Base-by-base conservation (phyloP, 2,329 filamentous ascomycete species). In the Diplodia scrobiculata region DNA sequence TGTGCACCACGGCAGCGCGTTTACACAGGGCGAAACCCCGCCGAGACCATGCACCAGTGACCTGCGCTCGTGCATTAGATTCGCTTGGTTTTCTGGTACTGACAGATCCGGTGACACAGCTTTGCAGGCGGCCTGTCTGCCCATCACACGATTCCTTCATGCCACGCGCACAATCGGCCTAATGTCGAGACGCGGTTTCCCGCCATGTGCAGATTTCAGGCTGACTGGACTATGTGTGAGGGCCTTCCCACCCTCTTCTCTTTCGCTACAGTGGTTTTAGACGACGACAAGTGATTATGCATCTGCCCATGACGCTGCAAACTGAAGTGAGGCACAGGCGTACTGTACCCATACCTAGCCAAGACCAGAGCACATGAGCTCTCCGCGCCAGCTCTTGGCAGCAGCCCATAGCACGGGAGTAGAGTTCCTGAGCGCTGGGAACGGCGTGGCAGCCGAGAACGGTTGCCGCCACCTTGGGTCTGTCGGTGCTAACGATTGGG, bases 371-470 rank as follows among this genome's bases (percentile, higher is more conserved):
- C n/a, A 21, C 34, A 36, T 34, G 29, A 34, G 14, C 25, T 32
- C 51, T 34, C 27, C 2, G 17, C 17, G 2, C 9, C 32, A 21
- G 32, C 32, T 38, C 52, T 54, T 54, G 52, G 52, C 52, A 34
- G 17, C 34, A 36, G 34, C 34, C 3, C 34, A 36, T 36, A 11
- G 34, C 34, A 36, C 34, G 10, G 34, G 10, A 11, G 9, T 41
- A 7, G 19, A 41, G 29, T 17, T 14, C 58, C 58, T n/a, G 25
- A 29, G 29, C 14, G 27, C 41, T 25, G 41, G 58, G 9, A 36
- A 21, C 45, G 34, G 13, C 41, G 48, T 62, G 58, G n/a, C 29
- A n/a, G n/a, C 58, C 45, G 32, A 62, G 58, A 17, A 21, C 34
- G 32, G 13, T 36, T 50, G 45, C 58, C 58, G 25, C 6, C 17